These are phyloP conservation scores for Thermomyces lanuginosus DNA, from an alignment of 2,329 filamentous ascomycete species.

Conservation along the genomic window DNA sequence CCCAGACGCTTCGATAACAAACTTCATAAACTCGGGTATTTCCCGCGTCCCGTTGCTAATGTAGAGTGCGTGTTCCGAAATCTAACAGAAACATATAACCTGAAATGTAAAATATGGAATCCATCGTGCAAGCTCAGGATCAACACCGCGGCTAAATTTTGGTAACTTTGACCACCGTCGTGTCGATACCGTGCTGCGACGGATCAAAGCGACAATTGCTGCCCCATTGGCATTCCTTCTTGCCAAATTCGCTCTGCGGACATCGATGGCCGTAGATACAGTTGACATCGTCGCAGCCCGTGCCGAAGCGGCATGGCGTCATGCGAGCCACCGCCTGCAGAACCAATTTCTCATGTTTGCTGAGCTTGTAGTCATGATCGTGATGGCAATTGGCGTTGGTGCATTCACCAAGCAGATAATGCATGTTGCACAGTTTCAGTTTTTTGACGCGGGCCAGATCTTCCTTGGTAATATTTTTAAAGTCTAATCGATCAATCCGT, in stretches of 20 bases:
- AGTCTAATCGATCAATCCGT: constrained; percentile 38
- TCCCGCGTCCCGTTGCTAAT: no score
- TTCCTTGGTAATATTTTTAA: constrained; percentile 36
- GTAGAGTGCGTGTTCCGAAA: background rate
- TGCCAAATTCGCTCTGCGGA: constrained; percentile 36
- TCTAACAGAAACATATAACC: background rate
- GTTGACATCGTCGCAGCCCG: constrained; percentile 40
- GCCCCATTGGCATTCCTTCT: constrained; percentile 41
- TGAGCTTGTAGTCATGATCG: constrained; percentile 39
- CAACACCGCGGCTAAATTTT: constrained; percentile 11
- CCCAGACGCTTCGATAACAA: no score
- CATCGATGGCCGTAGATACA: constrained; percentile 51
- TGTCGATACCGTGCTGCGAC: constrained; percentile 43
- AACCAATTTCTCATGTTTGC: constrained; percentile 36
- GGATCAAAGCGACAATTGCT: constrained; percentile 41
- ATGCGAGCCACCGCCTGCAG: constrained; percentile 44
- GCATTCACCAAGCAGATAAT: constrained; percentile 43
- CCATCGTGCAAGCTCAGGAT: background rate
- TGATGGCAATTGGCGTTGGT: constrained; percentile 38
- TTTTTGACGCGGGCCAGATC: constrained; percentile 45
- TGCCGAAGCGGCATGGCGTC: constrained; percentile 44
- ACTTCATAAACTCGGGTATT: no score
- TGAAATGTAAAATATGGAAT: background rate
- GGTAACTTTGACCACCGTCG: constrained; percentile 37
- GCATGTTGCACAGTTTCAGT: constrained; percentile 46